Evolutionary conservation across 192 early-diverging fungal species (phyloP), one percentile per base, ranked within the genome.

Genomic region (Gamsiella multidivaricata): DNA sequence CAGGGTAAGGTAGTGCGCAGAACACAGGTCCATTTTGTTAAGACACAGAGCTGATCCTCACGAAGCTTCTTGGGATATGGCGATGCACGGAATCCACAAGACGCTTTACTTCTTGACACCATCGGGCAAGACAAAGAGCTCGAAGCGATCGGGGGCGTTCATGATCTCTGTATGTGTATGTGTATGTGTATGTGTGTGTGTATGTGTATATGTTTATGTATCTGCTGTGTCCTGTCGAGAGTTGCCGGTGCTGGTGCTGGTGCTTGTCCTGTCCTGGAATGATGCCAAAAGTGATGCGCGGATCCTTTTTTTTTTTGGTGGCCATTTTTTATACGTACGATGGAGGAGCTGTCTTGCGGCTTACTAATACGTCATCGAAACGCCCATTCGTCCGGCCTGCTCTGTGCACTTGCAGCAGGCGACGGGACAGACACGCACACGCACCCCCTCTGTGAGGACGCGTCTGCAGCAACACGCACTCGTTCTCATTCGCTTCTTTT

Each of bases 141-240:
- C 93, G 70, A 90, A 92, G 49, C 92, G 89, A 74, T 94, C 93
- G 20, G 93, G 93, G 36, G 93, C 93, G 80, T 94, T 94, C 93
- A 94, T 94, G 75, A n/a, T n/a, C n/a, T n/a, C 71, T 85, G 50
- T 51, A 33, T 26, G 36, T 54, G 39, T 36, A 36, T 59, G 11
- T 42, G 26, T 41, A 14, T 39, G 22, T 39, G 29, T 39, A 34
- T 18, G 17, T 1, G 36, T 6, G 49, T 32, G 28, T 54, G 8
- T 4, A 54, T 32, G 52, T 1, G 52, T 54, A 10, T 3, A 1
- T 2, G 2, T n/a, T 6, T 17, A n/a, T 20, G 15, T 18, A 33
- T 55, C 54, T 14, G 39, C n/a, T n/a, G n/a, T n/a, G n/a, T 5
- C 12, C 37, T 9, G 12, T 39, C 5, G 12, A 39, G 37, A 39